phyloP scores from a whole-genome alignment of 2,329 filamentous ascomycete genomes.

The Penicillium sp. region DNA sequence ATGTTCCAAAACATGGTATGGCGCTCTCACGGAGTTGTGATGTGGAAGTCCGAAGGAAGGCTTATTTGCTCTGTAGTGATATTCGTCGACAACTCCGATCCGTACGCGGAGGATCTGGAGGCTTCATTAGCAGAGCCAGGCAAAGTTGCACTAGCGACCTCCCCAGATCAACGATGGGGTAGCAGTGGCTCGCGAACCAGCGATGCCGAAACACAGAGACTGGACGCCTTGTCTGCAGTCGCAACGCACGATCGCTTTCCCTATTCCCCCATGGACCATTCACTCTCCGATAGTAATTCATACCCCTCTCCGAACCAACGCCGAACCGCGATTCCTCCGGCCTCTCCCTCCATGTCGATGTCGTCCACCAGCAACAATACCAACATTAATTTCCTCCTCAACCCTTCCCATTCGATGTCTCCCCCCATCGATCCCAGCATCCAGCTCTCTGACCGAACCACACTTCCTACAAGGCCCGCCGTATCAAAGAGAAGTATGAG shows the following conservation, averaged over 20 bases:
- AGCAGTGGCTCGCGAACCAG: constrained; percentile 27
- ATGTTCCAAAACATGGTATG: constrained; percentile 61
- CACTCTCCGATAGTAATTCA: constrained; percentile 29
- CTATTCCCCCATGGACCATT: constrained; percentile 30
- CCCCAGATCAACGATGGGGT: constrained; percentile 36
- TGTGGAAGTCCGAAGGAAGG: neutral
- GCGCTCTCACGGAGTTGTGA: neutral
- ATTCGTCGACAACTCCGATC: constrained; percentile 64
- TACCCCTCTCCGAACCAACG: constrained; percentile 38
- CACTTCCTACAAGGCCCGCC: constrained; percentile 30
- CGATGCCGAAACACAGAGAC: constrained; percentile 49
- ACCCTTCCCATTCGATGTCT: constrained; percentile 47
- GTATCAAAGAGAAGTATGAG: constrained; percentile 23
- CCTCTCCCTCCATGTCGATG: constrained; percentile 48
- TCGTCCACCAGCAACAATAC: constrained; percentile 40
- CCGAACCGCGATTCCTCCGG: constrained; percentile 33
- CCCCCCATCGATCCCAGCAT: constrained; percentile 49
- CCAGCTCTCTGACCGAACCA: constrained; percentile 32
- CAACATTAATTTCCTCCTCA: constrained; percentile 60
- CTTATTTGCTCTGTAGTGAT: constrained; percentile 47
- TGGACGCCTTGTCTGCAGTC: constrained; percentile 58
- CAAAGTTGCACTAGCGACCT: constrained; percentile 30
- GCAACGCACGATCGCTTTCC: constrained; percentile 47
- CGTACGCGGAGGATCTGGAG: constrained; percentile 57
- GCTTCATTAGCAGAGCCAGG: constrained; percentile 35